Percentiles rank a stretch among this genome's conserved stretches.
These are phyloP conservation scores for Eurotiales sp. DNA, from an alignment of 2,329 filamentous ascomycete species.

Conservation along the genomic window DNA sequence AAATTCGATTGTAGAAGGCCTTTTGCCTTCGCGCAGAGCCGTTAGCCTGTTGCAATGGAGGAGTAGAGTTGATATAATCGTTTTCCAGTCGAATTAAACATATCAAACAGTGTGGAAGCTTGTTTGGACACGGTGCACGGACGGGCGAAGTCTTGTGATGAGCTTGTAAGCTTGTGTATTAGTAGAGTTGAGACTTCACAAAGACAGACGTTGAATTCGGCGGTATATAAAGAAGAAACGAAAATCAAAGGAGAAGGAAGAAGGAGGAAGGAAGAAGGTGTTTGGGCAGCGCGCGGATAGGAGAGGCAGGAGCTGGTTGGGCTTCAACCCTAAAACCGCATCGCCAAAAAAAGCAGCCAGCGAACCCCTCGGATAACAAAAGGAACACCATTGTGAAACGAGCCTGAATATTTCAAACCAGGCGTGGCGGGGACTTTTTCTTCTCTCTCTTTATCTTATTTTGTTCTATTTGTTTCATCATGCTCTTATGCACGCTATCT, in stretches of 20 bases:
- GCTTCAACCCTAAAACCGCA: conserved; percentile 9
- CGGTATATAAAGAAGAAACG: neutral
- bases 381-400: neutral
- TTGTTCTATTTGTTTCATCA: too few relatives aligned
- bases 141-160: neutral
- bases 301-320: conserved; percentile 8
- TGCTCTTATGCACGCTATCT: neutral
- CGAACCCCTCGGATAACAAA: neutral
- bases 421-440: neutral
- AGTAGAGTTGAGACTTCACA: neutral
- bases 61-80: conserved; percentile 18
- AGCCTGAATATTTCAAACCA: neutral
- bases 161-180: neutral
- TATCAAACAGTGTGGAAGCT: conserved; percentile 18
- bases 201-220: neutral
- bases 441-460: too few relatives aligned
- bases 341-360: neutral
- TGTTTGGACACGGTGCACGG: neutral
- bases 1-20: conserved; percentile 1
- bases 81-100: conserved; percentile 20
- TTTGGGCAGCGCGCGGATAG: conserved; percentile 10
- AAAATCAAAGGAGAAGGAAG: neutral
- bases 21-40: neutral
- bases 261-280: neutral
- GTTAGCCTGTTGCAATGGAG: conserved; percentile 23